These are phyloP conservation scores for Tuber indicum DNA, from an alignment of 495 filamentous ascomycete genomes.

Conservation along the genomic window DNA sequence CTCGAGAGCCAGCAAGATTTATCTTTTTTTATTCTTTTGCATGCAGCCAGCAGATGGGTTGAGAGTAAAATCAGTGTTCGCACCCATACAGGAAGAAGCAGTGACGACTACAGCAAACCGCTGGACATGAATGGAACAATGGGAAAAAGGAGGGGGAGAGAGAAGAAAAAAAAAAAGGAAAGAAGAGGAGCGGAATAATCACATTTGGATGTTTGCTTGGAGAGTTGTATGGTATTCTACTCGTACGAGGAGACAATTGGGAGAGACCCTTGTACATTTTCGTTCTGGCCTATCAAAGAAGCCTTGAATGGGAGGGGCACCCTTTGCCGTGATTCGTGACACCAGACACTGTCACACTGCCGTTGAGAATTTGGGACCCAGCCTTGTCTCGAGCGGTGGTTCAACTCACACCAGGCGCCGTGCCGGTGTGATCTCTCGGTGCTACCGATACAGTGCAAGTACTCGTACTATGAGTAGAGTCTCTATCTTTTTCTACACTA, in stretches of 20 bases:
- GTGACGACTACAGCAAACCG: neutral
- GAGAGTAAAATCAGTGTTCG: neutral
- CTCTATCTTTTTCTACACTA: neutral
- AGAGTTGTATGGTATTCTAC: neutral
- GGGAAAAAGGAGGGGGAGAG: conserved; percentile 6
- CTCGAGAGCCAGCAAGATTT: neutral
- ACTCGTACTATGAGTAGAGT: neutral
- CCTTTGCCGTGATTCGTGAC: conserved; percentile 36
- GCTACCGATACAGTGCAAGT: too few relatives aligned
- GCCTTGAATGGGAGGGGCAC: conserved; percentile 13
- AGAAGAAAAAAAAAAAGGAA: neutral
- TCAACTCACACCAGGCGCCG: neutral
- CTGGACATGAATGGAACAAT: neutral
- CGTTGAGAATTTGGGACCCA: neutral
- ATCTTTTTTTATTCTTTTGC: neutral
- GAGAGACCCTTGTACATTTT: neutral
- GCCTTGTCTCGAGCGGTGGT: conserved; percentile 25
- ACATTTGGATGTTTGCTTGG: conserved; percentile 2
- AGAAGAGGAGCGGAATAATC: neutral
- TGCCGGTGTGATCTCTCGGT: neutral
- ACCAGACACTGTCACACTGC: conserved; percentile 27
- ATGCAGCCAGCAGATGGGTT: neutral
- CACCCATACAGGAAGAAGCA: neutral
- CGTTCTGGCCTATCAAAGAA: neutral
- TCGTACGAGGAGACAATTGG: neutral